Evolutionary conservation across 257 asterid species (phyloP).

Genomic region (Datura wrightii): DNA sequence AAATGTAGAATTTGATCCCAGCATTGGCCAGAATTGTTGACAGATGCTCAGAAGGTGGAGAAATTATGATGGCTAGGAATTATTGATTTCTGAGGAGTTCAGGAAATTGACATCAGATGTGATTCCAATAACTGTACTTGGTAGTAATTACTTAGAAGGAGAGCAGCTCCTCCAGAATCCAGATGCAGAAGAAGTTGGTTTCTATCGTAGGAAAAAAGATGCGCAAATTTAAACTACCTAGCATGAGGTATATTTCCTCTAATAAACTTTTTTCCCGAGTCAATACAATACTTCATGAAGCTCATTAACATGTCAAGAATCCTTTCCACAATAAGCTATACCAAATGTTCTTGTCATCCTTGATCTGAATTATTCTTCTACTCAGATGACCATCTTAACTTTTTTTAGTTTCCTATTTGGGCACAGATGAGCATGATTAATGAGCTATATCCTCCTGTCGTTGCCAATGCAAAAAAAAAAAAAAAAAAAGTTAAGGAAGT

Average conservation of each 20-base stretch:
- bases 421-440: no score
- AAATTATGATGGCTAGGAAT: constrained; percentile 42
- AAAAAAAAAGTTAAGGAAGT: constrained; percentile 29
- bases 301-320: constrained; percentile 24
- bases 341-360: neutral
- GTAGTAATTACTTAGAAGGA: constrained; percentile 70
- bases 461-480: constrained; percentile 10
- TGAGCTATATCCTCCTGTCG: constrained; percentile 34
- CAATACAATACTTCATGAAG: no score
- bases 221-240: constrained; percentile 34
- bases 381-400: no score
- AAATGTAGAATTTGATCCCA: constrained; percentile 58
- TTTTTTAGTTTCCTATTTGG: no score
- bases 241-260: constrained; percentile 37
- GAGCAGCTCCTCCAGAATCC: constrained; percentile 45
- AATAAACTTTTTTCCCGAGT: neutral
- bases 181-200: constrained; percentile 33
- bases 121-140: constrained; percentile 70
- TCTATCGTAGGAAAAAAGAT: constrained; percentile 33
- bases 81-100: constrained; percentile 52
- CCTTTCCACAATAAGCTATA: constrained; percentile 6
- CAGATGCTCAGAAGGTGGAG: constrained; percentile 46
- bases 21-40: constrained; percentile 37
- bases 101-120: constrained; percentile 56
- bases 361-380: neutral